Conservation (phyloP, 176 grass and related monocot species). For the Cenchrus purpureus region DNA sequence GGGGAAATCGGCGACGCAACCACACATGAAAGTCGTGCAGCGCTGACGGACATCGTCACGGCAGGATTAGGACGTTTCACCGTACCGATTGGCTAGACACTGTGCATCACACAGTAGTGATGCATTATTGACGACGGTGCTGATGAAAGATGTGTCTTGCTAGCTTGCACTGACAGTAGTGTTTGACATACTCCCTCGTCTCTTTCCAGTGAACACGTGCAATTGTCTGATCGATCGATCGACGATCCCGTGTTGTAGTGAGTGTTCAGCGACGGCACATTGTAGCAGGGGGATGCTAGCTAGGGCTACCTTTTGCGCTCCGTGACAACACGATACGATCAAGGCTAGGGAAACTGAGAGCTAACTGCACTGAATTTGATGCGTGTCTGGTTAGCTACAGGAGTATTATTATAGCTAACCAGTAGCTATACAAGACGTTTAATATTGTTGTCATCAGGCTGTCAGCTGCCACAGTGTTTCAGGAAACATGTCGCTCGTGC, state of each 20-base stretch:
- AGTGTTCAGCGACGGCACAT: not conserved
- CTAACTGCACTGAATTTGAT: constrained; percentile 8
- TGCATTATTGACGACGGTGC: not conserved
- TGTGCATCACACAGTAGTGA: not conserved
- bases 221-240: not conserved
- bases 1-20: not conserved
- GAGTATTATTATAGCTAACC: not conserved
- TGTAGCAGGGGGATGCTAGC: not conserved
- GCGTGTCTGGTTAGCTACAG: not conserved
- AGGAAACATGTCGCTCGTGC: not conserved
- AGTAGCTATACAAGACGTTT: not conserved
- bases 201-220: constrained; percentile 4
- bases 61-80: not conserved
- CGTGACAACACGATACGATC: not conserved
- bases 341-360: not conserved
- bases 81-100: not conserved
- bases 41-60: not conserved
- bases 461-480: not conserved
- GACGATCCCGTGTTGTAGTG: not conserved
- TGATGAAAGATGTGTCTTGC: not conserved
- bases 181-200: not conserved
- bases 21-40: not conserved
- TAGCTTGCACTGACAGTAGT: not conserved
- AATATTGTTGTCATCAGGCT: not conserved
- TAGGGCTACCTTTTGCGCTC: no score